phyloP scores from a whole-genome alignment of 2,329 filamentous ascomycete species.

The Fusarium dimerum region DNA sequence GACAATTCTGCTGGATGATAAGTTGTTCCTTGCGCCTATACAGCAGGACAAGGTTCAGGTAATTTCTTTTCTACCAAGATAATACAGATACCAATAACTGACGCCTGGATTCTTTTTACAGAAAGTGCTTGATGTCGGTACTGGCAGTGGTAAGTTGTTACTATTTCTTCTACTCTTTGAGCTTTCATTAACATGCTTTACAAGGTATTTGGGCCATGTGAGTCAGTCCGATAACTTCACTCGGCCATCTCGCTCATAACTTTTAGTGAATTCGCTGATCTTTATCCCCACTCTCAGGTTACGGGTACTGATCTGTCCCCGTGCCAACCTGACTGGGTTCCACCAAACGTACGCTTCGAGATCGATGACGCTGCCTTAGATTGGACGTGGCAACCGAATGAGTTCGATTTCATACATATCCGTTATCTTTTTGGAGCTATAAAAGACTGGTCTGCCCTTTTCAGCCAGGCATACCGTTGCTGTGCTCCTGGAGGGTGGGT shows the following conservation, averaged over 20 bases:
- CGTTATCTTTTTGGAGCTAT: slow-evolving; percentile 6
- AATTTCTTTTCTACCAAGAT: not conserved
- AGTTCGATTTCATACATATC: slow-evolving; percentile 6
- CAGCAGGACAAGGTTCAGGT: slow-evolving; percentile 16
- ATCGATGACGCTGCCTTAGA: not conserved
- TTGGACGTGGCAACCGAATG: not conserved
- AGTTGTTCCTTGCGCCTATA: slow-evolving; percentile 22
- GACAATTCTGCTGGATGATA: slow-evolving; percentile 15
- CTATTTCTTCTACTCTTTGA: too few species aligned
- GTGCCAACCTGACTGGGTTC: not conserved
- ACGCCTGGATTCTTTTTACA: not conserved
- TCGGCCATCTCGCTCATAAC: too few species aligned
- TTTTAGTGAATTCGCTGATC: not conserved
- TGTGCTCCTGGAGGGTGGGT: not conserved
- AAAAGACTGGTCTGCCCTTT: not conserved
- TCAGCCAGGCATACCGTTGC: not conserved
- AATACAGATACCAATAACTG: too few species aligned
- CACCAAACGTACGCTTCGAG: not conserved
- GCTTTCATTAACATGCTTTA: too few species aligned
- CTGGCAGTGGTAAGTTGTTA: slow-evolving; percentile 13
- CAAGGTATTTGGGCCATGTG: too few species aligned
- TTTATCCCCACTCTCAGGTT: not conserved
- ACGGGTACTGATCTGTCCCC: not conserved
- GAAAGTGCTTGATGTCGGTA: slow-evolving; percentile 26
- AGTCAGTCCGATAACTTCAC: too few species aligned